A percentile compares a stretch with the other conserved stretches of the same genome.
These are phyloP conservation scores for Trichoderma virens DNA, from an alignment of 495 filamentous ascomycete genomes.

Conservation along the genomic window DNA sequence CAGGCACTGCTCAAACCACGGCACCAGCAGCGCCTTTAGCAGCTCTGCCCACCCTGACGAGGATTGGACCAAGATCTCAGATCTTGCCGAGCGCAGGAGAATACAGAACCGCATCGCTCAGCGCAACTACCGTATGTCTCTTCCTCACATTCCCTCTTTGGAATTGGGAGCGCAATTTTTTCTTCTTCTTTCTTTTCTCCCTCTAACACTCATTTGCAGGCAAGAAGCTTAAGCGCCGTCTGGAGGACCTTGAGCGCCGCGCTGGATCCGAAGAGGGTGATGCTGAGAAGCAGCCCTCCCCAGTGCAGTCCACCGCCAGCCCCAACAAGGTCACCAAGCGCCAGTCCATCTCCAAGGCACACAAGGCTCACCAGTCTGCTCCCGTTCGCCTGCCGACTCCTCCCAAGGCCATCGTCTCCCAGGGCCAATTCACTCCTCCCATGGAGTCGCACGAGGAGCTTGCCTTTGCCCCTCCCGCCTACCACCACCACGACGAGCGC, in stretches of 20 bases:
- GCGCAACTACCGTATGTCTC: constrained; percentile 88
- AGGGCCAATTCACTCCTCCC: constrained; percentile 55
- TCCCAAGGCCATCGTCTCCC: constrained; percentile 30
- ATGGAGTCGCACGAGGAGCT: constrained; percentile 43
- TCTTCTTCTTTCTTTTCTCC: background rate
- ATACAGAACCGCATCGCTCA: constrained; percentile 98
- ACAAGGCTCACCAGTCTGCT: constrained; percentile 37
- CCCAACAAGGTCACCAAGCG: constrained; percentile 39
- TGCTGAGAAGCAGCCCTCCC: constrained; percentile 35
- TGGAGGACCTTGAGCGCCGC: constrained; percentile 92
- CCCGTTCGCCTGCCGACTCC: constrained; percentile 22
- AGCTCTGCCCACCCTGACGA: constrained; percentile 93
- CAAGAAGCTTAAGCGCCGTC: constrained; percentile 96
- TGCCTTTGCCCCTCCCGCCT: constrained; percentile 31
- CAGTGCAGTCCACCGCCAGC: constrained; percentile 25
- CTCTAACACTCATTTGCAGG: constrained; percentile 43
- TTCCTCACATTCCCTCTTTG: background rate
- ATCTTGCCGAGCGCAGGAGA: constrained; percentile 84
- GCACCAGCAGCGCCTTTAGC: constrained; percentile 93
- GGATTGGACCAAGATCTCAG: constrained; percentile 99
- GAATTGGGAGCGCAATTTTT: background rate
- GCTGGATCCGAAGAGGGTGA: constrained; percentile 73
- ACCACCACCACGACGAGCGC: constrained; percentile 34
- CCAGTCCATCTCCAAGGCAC: constrained; percentile 31
- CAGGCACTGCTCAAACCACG: constrained; percentile 58